Base-by-base conservation (phyloP, 306 rosid species). In the Rosa lucieae region DNA sequence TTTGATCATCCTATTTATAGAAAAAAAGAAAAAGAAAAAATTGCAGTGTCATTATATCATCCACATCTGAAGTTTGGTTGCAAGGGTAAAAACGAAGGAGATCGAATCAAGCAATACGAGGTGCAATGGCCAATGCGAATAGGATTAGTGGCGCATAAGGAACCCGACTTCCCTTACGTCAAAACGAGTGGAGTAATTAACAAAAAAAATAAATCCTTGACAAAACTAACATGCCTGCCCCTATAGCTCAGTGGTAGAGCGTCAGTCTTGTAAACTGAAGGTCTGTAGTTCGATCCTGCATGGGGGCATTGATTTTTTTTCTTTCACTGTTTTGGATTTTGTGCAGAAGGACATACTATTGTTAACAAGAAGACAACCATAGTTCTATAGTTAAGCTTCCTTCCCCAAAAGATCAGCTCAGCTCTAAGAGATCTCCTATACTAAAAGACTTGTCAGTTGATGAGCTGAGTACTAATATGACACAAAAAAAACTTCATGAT, bases 171-270 rank as follows among this genome's bases (percentile, higher is more conserved):
- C 46, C 46, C 7, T 43, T 43, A 4, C 46, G 46, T 43, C 8
- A 43, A 43, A 6, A 43, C 8, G 46, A 43, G 46, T 43, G 46
- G 9, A 6, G 46, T 43, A 6, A 43, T 43, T 1, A 43, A 40
- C 44, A 40, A 40, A 40, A 40, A 40, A 6, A 40, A 40, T 3
- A 40, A 43, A 43, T 32, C 37, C 7, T 5, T 43, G 23, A 3
- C 11, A 21, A 21, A 71, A 3, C 11, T 4, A 21, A 2, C 1
- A 0, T 17, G 17, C 17, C 5, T 2, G 77, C 84, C 84, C 80
- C 39, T 75, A 81, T 81, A 61, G 84, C 80, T 81, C 80, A 76
- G 84, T 81, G 79, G 79, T 74, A 67, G 79, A 80, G 82, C 82
- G 77, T 79, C 73, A 79, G 73, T 79, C 82, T 79, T 79, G 77